Evolutionary conservation across 164 flowering plant genomes (phyloP), one percentile per base, ranked within the genome.

Genomic region (Liquidambar formosana): DNA sequence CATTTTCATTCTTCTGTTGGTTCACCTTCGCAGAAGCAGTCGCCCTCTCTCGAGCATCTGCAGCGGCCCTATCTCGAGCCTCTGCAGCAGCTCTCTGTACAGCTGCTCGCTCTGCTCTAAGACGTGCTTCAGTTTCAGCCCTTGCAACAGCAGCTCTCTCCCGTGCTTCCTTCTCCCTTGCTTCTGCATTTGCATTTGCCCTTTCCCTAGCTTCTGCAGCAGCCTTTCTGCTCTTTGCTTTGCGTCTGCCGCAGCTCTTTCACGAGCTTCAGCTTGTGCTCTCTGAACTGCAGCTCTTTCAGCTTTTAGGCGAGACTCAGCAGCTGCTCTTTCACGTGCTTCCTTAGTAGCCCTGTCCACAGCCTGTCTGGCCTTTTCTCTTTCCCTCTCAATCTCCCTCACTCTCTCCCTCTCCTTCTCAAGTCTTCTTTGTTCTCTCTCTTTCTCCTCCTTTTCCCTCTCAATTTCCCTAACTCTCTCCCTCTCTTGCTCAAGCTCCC

Each of bases 281-380:
- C 90, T 90, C 76, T 92, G 94, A 69, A 95, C 99, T 23, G 99
- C 99, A 74, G 86, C 88, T 73, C 88, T 81, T 73, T 84, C 91
- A 63, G 90, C 88, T 81, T 61, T 89, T 38, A 41, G 47, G 45
- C 89, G 92, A 77, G 94, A 94, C 16, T 84, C 97, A 75, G 74
- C 71, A 47, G 82, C 75, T 6, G 83, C 84, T 75, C 81, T 82
- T 67, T 79, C 84, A 46, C 84, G 91, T 57, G 92, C 97, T 75
- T 92, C 97, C 72, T 83, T 77, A 13, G 91, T 85, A 65, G 94
- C 96, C 79, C 92, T 87, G 74, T 90, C 96, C 25, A 91, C 97
- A 69, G 94, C 97, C 69, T 84, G 91, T 78, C 97, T 83, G n/a
- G 83, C 97, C 77, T 65, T 81, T 65, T 76, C 88, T 70, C 84